These are phyloP conservation scores for Cardamine chenopodiifolia DNA, from an alignment of 345 rosid genomes.

Conservation along the genomic window DNA sequence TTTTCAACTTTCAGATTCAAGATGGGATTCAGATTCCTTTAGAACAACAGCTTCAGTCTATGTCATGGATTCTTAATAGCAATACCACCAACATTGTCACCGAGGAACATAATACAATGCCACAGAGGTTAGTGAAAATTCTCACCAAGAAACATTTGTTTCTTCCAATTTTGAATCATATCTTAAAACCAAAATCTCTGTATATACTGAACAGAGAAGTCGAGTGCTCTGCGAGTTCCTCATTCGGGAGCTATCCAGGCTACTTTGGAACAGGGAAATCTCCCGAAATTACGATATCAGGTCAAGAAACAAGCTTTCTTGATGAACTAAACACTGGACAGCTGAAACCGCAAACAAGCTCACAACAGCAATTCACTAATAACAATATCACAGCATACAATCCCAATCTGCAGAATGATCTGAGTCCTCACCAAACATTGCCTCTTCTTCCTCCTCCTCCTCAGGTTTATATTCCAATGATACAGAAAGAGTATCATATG, in stretches of 20 bases:
- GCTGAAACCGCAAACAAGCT: slow-evolving; percentile 44
- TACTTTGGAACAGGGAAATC: slow-evolving; percentile 61
- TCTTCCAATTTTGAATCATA: neutral
- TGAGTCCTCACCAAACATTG: slow-evolving; percentile 51
- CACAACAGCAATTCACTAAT: slow-evolving; percentile 47
- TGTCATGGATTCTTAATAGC: slow-evolving; percentile 61
- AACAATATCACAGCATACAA: slow-evolving; percentile 46
- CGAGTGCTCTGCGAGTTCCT: slow-evolving; percentile 72
- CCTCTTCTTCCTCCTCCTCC: slow-evolving; percentile 38
- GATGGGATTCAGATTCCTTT: slow-evolving; percentile 59
- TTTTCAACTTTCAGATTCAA: slow-evolving; percentile 50
- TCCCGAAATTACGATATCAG: slow-evolving; percentile 65
- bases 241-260: slow-evolving; percentile 73
- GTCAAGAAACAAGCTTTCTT: slow-evolving; percentile 64
- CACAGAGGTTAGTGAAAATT: slow-evolving; percentile 50
- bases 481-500: slow-evolving; percentile 56
- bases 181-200: slow-evolving; percentile 14
- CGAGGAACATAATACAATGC: slow-evolving; percentile 58
- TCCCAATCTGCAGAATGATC: slow-evolving; percentile 51
- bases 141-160: neutral
- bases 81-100: slow-evolving; percentile 49
- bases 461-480: slow-evolving; percentile 54
- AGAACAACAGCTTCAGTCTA: slow-evolving; percentile 66
- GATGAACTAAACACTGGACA: slow-evolving; percentile 64
- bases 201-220: slow-evolving; percentile 52